Evolutionary conservation across 164 flowering plant species (phyloP), one percentile per base, ranked within the genome.

Genomic region (Umbellularia californica): DNA sequence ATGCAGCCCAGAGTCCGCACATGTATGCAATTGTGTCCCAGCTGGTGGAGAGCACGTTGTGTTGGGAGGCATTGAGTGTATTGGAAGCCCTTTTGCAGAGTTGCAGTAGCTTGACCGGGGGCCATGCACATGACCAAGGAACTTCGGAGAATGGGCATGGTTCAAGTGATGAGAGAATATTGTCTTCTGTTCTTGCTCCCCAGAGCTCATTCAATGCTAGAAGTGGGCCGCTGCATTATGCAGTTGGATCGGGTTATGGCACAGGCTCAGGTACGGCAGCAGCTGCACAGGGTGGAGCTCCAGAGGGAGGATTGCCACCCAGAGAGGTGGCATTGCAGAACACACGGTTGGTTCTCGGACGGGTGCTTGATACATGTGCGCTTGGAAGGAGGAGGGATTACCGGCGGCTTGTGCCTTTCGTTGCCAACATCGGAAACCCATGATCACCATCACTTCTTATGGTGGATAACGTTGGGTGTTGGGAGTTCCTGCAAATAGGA

Each of bases 1-100:
- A 94, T 76, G 93, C 99, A 68, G 87, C 97, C 33, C 99, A 94
- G 78, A 96, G 97, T 72, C 98, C 99, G 3, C 97, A 94, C 75
- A 91, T 96, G 87, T 94, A 94, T 78, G 95, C 97, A 23, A 88
- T 96, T 65, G 99, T 96, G 11, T 96, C 99, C 19, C 98, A 94
- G 79, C 86, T 96, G 27, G 93, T 96, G 15, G 99, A 96, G 81
- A 96, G 99, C 86, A 87, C 99, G 14, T 79, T 95, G 81, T 92
- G 98, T 71, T 95, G 94, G 95, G 99, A 95, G 73, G 99, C 99
- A 30, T 80, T 94, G 68, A 90, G 94, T 70, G 98, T 94, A 33
- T 75, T 96, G 80, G 99, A 94, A 86, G 99, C 99, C 65, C 94
- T 96, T 64, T 70, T 94, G 77, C 99, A 96, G 74, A 94, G 98